Evolutionary conservation across 495 filamentous ascomycete species (phyloP), one percentile per base, ranked within the genome.

Genomic region (Aspergillus cristatus): DNA sequence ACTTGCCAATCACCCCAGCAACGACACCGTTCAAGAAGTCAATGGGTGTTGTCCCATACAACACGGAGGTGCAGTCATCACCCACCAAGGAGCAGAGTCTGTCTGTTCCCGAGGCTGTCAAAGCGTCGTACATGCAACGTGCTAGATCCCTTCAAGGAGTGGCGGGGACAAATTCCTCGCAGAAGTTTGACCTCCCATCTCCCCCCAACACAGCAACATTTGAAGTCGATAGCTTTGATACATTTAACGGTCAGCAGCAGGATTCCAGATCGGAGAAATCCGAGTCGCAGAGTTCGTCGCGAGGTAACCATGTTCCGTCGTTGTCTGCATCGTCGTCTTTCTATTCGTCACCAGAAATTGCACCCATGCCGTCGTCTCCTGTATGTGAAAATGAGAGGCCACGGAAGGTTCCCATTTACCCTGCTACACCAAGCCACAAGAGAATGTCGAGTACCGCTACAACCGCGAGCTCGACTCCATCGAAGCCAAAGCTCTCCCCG

Each of bases 311-410:
- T 45, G 28, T 24, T 24, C 20, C 50, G 16, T 48, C 43, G 20
- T 73, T 72, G 3, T 65, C 71, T 3, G 43, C 60, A 30, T 55
- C 63, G 15, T 57, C 62, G 32, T 67, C 72, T 0, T 72, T 70
- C 20, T 53, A 57, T 43, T 60, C 63, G 13, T 67, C 65, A 3
- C 60, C 68, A 34, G 68, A 74, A 35, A 48, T 67, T 18, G 54
- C 68, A 12, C 53, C 61, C 22, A 68, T 72, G 60, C 62, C 62
- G 14, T 52, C 63, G 18, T 24, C 20, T 24, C 58, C 65, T 6
- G 43, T 48, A 14, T 46, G 53, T 6, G 51, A 45, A 28, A 38
- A 33, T 25, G 37, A 51, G 11, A 54, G 49, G 14, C 41, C 55
- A 12, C 46, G 52, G 12, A 62, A 58, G 30, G 13, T 60, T 14